Base-by-base conservation (phyloP, 2,329 filamentous ascomycete species). In the Colletotrichum filicis region DNA sequence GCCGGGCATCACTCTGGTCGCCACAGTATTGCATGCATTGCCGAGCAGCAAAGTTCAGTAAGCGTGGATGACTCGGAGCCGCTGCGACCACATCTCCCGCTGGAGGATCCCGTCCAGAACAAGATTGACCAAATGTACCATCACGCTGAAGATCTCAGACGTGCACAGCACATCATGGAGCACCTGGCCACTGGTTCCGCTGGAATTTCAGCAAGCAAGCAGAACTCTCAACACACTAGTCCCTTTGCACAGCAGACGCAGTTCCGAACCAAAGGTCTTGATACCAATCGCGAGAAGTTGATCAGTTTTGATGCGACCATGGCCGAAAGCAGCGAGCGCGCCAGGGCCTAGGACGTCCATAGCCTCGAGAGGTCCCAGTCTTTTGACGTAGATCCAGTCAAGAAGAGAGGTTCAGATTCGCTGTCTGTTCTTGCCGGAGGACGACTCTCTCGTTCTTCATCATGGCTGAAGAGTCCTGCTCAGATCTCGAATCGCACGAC, bases 131-230 rank as follows among this genome's bases (percentile, higher is more conserved):
- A 78, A 53, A 74, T 82, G 1, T 79, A 81, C 63, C 79, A 79
- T 3, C 79, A 83, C 73, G 79, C 80, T 8, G 74, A 82, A 52
- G 79, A 81, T 28, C 78, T 85, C 5, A 78, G 82, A 63, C 77
- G 77, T 59, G 75, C 79, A 22, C 78, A 79, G 35, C 82, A 83
- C 71, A 81, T 81, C 68, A 76, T 80, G 57, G 79, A 82, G 57
- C 80, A 83, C 57, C 75, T 83, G 14, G 77, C 79, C 16, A 78
- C 77, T 49, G 74, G 80, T 61, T 28, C 73, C 62, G 30, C 26
- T 19, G 53, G 26, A 12, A 8, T 24, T 24, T 16, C 56, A 37
- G 32, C 28, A 28, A 28, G 4, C 11, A 30, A 11, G 8, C 24
- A 46, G 6, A 1, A 11, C 2, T 42, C 62, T 8, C n/a, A 24